Conservation (phyloP, 768 basidiomycete genomes). For the Suillus alpinus region DNA sequence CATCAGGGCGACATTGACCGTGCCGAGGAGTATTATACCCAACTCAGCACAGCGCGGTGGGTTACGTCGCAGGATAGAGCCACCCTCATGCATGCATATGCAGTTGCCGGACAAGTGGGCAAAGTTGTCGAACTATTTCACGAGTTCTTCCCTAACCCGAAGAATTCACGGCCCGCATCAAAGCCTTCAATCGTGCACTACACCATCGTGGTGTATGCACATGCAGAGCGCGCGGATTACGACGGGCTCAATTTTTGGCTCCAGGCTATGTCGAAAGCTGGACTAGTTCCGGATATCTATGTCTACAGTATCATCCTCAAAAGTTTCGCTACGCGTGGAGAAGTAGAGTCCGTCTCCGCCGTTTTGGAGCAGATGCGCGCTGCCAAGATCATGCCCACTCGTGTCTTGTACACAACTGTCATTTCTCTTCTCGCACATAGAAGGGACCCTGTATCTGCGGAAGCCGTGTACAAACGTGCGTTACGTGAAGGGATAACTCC, state of each 20-base stretch:
- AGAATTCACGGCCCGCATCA: slow-evolving; percentile 27
- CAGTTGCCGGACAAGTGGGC: slow-evolving; percentile 40
- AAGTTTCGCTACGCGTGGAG: slow-evolving; percentile 51
- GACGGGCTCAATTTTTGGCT: slow-evolving; percentile 55
- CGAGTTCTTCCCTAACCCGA: slow-evolving; percentile 46
- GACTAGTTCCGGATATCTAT: slow-evolving; percentile 50
- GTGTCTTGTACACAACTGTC: slow-evolving; percentile 60
- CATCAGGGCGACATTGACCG: slow-evolving; percentile 47
- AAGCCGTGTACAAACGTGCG: slow-evolving; percentile 64
- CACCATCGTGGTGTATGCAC: slow-evolving; percentile 53
- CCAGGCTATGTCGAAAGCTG: slow-evolving; percentile 44
- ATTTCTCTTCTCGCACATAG: slow-evolving; percentile 63
- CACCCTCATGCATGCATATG: slow-evolving; percentile 57
- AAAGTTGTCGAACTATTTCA: slow-evolving; percentile 51
- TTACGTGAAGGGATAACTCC: slow-evolving; percentile 59
- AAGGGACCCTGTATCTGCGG: slow-evolving; percentile 61
- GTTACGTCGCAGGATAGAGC: slow-evolving; percentile 30
- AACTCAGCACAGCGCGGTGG: slow-evolving; percentile 30
- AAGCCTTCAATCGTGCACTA: slow-evolving; percentile 51
- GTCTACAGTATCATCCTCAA: slow-evolving; percentile 62
- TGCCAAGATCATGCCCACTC: slow-evolving; percentile 44
- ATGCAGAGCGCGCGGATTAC: slow-evolving; percentile 45
- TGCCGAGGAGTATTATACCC: slow-evolving; percentile 43
- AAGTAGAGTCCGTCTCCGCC: slow-evolving; percentile 47
- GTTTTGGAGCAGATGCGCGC: slow-evolving; percentile 63